These are phyloP conservation scores for Microcyclospora tardicrescens DNA, from an alignment of 2,329 filamentous ascomycete genomes.

Conservation along the genomic window DNA sequence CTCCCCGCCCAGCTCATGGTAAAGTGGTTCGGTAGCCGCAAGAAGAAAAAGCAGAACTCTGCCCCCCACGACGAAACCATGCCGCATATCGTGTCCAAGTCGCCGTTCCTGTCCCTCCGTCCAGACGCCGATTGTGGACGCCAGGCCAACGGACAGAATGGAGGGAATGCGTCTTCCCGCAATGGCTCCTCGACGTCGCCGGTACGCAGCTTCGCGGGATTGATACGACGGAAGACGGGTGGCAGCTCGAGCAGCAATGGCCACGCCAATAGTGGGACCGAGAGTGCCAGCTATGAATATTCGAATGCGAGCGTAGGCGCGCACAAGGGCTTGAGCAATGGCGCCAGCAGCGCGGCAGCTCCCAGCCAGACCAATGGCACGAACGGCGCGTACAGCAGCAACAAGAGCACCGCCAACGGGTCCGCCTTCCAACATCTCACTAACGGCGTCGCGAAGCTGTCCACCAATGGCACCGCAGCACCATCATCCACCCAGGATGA, in stretches of 20 bases:
- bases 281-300: no score
- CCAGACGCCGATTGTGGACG: constrained; percentile 17
- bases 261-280: background rate
- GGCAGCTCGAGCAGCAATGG: background rate
- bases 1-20: no score
- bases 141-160: background rate
- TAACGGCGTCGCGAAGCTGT: background rate
- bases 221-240: background rate
- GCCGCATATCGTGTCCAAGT: constrained; percentile 12
- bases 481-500: constrained; percentile 13
- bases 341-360: background rate
- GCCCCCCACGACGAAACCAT: constrained; percentile 3
- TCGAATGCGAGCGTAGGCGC: no score
- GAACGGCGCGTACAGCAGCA: constrained; percentile 5
- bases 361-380: constrained; percentile 2
- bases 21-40: no score
- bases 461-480: constrained; percentile 1
- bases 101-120: constrained; percentile 15
- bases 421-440: constrained; percentile 7
- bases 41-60: no score
- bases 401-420: constrained; percentile 5
- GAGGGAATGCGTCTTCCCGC: background rate
- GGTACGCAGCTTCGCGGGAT: background rate
- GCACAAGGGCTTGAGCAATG: background rate
- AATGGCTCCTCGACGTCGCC: background rate